Conservation (phyloP, 2,329 filamentous ascomycete species). For the Diaporthe citri region DNA sequence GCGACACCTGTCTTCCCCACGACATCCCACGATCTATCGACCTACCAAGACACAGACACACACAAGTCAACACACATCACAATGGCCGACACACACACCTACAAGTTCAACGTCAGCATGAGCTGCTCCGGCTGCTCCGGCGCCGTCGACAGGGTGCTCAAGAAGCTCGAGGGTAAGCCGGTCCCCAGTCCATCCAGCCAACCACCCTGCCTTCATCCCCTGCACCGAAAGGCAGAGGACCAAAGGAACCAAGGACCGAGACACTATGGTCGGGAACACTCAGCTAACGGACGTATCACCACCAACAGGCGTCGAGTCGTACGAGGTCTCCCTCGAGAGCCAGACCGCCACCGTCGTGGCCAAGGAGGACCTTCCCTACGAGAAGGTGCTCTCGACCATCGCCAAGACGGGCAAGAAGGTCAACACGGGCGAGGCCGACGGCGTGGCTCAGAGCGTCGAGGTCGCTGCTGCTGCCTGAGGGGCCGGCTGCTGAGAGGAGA, state of each 20-base stretch:
- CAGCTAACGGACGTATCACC: background rate
- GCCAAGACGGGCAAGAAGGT: conserved; percentile 96
- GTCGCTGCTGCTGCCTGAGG: conserved; percentile 45
- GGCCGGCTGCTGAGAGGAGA: too few species aligned
- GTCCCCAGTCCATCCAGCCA: background rate
- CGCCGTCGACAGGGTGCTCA: conserved; percentile 90
- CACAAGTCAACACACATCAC: conserved; percentile 45
- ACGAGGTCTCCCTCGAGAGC: conserved; percentile 87
- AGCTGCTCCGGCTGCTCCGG: conserved; percentile 96
- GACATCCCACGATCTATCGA: background rate
- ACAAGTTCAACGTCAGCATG: conserved; percentile 97
- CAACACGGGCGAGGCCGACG: conserved; percentile 80
- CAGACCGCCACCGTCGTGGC: conserved; percentile 86
- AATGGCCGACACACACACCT: conserved; percentile 85
- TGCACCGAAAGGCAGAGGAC: background rate
- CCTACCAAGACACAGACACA: background rate
- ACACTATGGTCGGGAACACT: too few species aligned
- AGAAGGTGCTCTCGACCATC: conserved; percentile 85
- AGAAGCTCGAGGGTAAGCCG: conserved; percentile 85
- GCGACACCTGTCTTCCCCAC: background rate
- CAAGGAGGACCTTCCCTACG: conserved; percentile 77
- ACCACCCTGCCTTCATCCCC: background rate
- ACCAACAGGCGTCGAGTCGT: conserved; percentile 81
- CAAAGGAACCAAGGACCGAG: too few species aligned
- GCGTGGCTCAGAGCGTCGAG: conserved; percentile 66